Conservation (phyloP, 805 yeast genomes). For the Zygosaccharomyces bisporus region DNA sequence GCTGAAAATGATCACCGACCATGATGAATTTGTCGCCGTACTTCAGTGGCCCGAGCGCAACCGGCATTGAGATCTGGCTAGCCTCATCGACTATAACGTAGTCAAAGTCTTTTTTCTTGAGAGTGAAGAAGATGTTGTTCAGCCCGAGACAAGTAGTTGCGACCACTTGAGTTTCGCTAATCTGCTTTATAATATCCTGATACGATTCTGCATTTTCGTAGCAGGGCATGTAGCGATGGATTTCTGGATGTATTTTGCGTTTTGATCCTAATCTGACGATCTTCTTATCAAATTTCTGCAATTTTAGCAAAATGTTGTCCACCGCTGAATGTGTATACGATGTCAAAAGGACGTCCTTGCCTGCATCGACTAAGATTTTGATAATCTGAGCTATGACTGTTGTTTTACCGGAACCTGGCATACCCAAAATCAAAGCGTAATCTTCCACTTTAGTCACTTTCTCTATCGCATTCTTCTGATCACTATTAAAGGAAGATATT, state of each 20-base stretch:
- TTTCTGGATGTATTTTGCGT: slow-evolving; percentile 57
- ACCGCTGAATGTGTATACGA: slow-evolving; percentile 96
- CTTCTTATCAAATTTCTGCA: slow-evolving; percentile 45
- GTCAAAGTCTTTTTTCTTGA: slow-evolving; percentile 57
- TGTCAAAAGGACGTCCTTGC: slow-evolving; percentile 69
- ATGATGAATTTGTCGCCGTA: slow-evolving; percentile 74
- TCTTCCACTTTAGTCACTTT: slow-evolving; percentile 63
- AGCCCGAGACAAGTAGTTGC: slow-evolving; percentile 88
- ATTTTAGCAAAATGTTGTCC: slow-evolving; percentile 80
- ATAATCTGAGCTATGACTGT: slow-evolving; percentile 81
- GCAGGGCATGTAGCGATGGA: slow-evolving; percentile 50
- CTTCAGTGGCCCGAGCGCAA: slow-evolving; percentile 82
- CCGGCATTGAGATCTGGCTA: slow-evolving; percentile 89
- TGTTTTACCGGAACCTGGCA: slow-evolving; percentile 98
- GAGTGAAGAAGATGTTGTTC: slow-evolving; percentile 29
- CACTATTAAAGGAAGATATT: slow-evolving; percentile 50
- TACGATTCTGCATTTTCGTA: slow-evolving; percentile 39
- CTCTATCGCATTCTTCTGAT: slow-evolving; percentile 68
- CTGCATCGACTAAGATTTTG: slow-evolving; percentile 49
- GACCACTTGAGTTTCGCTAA: slow-evolving; percentile 63
- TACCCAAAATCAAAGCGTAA: slow-evolving; percentile 80
- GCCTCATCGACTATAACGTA: slow-evolving; percentile 96
- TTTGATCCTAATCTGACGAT: slow-evolving; percentile 67
- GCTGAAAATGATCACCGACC: slow-evolving; percentile 95
- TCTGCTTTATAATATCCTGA: slow-evolving; percentile 45